Conservation (phyloP, 331 rosid genomes). For the Stylosanthes scabra region DNA sequence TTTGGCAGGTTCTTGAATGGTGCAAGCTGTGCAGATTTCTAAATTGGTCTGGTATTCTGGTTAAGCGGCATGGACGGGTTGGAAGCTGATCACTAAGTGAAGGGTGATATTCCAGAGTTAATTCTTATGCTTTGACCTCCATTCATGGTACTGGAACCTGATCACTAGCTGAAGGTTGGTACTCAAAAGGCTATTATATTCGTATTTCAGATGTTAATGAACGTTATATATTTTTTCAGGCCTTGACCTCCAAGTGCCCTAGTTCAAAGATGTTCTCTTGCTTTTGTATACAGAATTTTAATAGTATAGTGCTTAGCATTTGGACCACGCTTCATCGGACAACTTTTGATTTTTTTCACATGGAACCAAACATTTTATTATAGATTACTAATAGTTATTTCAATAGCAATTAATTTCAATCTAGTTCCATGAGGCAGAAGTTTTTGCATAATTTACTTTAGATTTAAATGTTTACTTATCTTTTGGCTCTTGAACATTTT, state of each 20-base stretch:
- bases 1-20: slow-evolving; percentile 21
- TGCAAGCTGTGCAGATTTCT: slow-evolving; percentile 13
- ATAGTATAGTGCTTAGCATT: background rate
- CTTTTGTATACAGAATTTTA: slow-evolving; percentile 14
- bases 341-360: background rate
- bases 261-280: background rate
- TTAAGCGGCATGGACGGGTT: background rate
- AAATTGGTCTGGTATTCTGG: slow-evolving; percentile 29
- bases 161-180: slow-evolving; percentile 21
- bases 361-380: background rate
- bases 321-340: background rate
- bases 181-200: background rate
- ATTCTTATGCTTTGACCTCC: slow-evolving; percentile 18
- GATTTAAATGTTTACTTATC: background rate
- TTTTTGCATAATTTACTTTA: slow-evolving; percentile 5
- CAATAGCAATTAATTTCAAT: background rate
- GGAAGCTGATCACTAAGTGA: slow-evolving; percentile 16
- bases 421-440: background rate
- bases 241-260: background rate
- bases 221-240: slow-evolving; percentile 24
- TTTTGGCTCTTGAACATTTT: slow-evolving; percentile 26
- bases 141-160: slow-evolving; percentile 10
- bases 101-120: slow-evolving; percentile 12
- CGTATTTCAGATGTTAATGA: background rate
- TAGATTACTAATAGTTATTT: background rate